Base-by-base conservation (phyloP, 352 stramenopile species). In the Hyaloperonospora brassicae region DNA sequence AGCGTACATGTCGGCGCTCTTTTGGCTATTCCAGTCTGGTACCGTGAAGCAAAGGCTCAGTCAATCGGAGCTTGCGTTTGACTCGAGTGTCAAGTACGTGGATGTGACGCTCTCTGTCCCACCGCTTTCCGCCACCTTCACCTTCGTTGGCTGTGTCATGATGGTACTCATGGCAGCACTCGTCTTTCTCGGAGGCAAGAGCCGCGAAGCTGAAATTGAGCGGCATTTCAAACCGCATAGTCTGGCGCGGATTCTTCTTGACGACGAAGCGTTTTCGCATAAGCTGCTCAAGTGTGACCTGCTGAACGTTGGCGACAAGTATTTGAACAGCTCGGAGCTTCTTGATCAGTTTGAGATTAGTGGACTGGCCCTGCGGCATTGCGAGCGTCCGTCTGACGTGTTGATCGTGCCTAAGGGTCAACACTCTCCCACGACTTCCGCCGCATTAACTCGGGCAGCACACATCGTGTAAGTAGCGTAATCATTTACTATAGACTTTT, bases 281-380 rank as follows among this genome's bases (percentile, higher is more conserved):
- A 62, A 59, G 21, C 30, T 81, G 25, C 47, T 84, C n/a, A 70
- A 73, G 46, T 73, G 70, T 39, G 62, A 79, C 39, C 48, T 84
- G n/a, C 55, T 84, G 5, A 70, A 72, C 8, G 49, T 84, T 13
- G 73, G 61, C 25, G 73, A 69, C 44, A 73, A 76, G 23, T 72
- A 73, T 9, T 50, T 84, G 12, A 63, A 72, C 25, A 79, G 64
- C 60, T 82, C 73, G 9, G 71, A 82, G 64, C 51, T 78, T 42
- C 60, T 84, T 5, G 64, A 76, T 49, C 66, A 78, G 48, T 84
- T 84, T 31, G 73, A 84, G 61, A 75, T 84, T 41, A 68, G 60
- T 6, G 73, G 71, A 6, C 47, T 84, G 7, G 67, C 69, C 9
- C 56, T 84, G 7, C 60, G 67, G 8, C 71, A 82, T 57, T 63